Evolutionary conservation across 2,329 filamentous ascomycete genomes (phyloP), one percentile per base, ranked within the genome.

Genomic region (Penicillium verrucosum): DNA sequence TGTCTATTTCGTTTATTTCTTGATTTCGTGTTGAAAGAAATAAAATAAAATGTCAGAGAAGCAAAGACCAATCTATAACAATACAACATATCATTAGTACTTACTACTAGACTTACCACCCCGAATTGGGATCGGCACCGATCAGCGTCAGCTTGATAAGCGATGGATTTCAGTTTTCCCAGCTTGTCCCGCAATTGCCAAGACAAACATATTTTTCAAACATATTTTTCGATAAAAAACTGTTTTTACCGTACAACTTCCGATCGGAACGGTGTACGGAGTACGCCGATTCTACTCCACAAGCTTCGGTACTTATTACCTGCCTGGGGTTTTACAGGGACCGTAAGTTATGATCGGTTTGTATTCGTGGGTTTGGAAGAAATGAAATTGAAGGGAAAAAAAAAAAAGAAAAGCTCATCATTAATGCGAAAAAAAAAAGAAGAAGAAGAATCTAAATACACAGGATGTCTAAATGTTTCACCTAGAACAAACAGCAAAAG

Each of bases 391-490:
- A 27, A 38, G 23, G 11, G 10, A 21, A 18, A 18, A 23, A 12
- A 21, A 21, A 21, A 21, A 36, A 51, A 42, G 14, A 34, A 18
- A 52, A 48, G 49, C 34, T 52, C 29, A 34, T 54, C 43, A 56
- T 56, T 52, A 46, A 45, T 42, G 47, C 41, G 21, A 36, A 46
- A 25, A 23, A 14, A 32, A 50, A 23, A 36, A 46, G n/a, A 23
- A 14, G 25, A 50, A 23, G 16, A 21, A 21, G 16, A 44, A 51
- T 56, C 40, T 56, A 55, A 44, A 43, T 38, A 52, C 32, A 52
- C 32, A 52, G 51, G 36, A 54, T 41, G 45, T 54, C 51, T 54
- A 54, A 51, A 54, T 54, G 37, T 54, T 54, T 30, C 51, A 50
- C 51, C 27, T 36, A 54, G 27, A 48, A 54, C 27, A 44, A 49